A percentile compares a stretch with the other conserved stretches of the same genome.
phyloP scores from a whole-genome alignment of 768 basidiomycete genomes.

The button mushroom (Agaricus bisporus) region DNA sequence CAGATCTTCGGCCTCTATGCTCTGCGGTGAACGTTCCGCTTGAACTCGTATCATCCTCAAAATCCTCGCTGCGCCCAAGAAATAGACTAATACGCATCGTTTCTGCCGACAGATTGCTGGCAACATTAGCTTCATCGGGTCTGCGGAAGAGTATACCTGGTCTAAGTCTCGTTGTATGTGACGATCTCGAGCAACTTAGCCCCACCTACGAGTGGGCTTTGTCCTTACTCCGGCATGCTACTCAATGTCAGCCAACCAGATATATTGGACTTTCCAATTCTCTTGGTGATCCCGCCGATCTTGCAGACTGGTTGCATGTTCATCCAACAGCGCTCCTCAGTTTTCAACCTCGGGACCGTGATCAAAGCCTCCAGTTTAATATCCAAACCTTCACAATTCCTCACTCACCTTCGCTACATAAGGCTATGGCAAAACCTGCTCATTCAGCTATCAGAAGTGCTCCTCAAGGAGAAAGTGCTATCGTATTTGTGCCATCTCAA shows the following conservation, averaged over 20 bases:
- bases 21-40: slow-evolving; percentile 32
- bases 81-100: slow-evolving; percentile 48
- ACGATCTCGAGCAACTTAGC: slow-evolving; percentile 82
- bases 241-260: slow-evolving; percentile 57
- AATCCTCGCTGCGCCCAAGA: slow-evolving; percentile 24
- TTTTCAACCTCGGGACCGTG: slow-evolving; percentile 80
- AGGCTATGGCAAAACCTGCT: slow-evolving; percentile 87
- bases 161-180: slow-evolving; percentile 70
- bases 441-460: slow-evolving; percentile 63
- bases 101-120: slow-evolving; percentile 47
- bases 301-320: slow-evolving; percentile 82
- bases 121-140: slow-evolving; percentile 29
- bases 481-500: slow-evolving; percentile 88
- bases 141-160: slow-evolving; percentile 24
- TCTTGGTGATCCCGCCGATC: slow-evolving; percentile 71
- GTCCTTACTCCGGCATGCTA: slow-evolving; percentile 63
- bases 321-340: slow-evolving; percentile 56
- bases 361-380: slow-evolving; percentile 64
- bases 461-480: slow-evolving; percentile 40
- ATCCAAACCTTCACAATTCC: slow-evolving; percentile 80
- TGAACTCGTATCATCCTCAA: slow-evolving; percentile 19
- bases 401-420: slow-evolving; percentile 81
- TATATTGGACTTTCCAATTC: slow-evolving; percentile 75
- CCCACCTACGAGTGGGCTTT: slow-evolving; percentile 75
- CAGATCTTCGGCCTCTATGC: slow-evolving; percentile 42